Evolutionary conservation across 306 rosid genomes (phyloP).

Genomic region (Ceratonia siliqua): DNA sequence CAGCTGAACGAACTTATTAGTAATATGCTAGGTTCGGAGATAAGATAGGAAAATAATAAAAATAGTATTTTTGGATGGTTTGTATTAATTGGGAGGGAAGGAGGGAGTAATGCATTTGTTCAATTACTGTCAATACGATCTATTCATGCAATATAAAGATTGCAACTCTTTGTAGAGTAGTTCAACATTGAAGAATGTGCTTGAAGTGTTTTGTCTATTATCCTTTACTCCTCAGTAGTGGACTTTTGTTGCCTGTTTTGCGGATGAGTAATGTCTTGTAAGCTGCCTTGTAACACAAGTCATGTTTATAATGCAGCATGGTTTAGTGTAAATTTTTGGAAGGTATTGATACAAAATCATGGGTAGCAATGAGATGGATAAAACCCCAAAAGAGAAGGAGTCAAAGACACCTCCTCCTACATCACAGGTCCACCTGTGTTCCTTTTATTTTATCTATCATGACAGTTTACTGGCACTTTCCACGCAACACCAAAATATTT

Average conservation of each 20-base stretch:
- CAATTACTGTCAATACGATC: not conserved
- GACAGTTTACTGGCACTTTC: conserved; percentile 15
- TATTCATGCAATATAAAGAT: not conserved
- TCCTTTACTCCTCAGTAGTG: conserved; percentile 2
- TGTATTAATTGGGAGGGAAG: conserved; percentile 26
- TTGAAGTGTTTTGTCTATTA: conserved; percentile 23
- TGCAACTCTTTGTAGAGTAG: conserved; percentile 21
- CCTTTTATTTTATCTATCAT: conserved; percentile 10
- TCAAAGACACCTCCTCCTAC: conserved; percentile 67
- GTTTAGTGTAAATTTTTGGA: conserved; percentile 42
- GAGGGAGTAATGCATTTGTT: conserved; percentile 22
- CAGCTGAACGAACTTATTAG: conserved; percentile 17
- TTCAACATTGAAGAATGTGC: conserved; percentile 13
- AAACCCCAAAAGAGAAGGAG: conserved; percentile 77
- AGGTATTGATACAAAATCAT: conserved; percentile 45
- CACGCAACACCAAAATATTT: conserved; percentile 3
- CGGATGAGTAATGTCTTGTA: conserved; percentile 16
- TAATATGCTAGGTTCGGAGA: conserved; percentile 19
- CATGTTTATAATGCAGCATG: conserved; percentile 54
- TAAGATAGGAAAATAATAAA: conserved; percentile 3
- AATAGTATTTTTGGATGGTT: conserved; percentile 9
- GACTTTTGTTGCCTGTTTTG: not conserved
- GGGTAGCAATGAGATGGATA: conserved; percentile 87
- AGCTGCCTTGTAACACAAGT: conserved; percentile 39
- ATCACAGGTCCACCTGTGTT: conserved; percentile 64